Base-by-base conservation (phyloP, 1,139 yeast species). In the Yamadazyma sp. region DNA sequence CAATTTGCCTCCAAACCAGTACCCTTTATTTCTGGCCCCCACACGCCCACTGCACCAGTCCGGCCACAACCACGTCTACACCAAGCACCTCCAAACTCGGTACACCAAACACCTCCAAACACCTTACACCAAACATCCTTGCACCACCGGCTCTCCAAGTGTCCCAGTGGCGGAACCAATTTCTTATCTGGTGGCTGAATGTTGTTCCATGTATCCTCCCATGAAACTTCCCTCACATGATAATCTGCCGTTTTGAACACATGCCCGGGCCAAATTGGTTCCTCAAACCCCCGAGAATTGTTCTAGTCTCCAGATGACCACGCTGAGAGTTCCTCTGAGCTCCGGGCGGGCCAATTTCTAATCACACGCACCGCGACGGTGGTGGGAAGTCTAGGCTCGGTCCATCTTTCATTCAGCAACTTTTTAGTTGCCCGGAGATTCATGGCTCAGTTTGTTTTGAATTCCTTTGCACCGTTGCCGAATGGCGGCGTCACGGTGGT, bases 131-230 rank as follows among this genome's bases (percentile, higher is more conserved):
- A 7, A 24, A 24, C 27, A 24, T n/a, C 5, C 6, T 5, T n/a
- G 14, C n/a, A 24, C 6, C 27, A 20, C n/a, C n/a, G n/a, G n/a
- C n/a, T n/a, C n/a, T n/a, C n/a, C n/a, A n/a, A n/a, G n/a, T n/a
- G n/a, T n/a, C n/a, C n/a, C n/a, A n/a, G n/a, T n/a, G n/a, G n/a
- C n/a, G n/a, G n/a, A n/a, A n/a, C n/a, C n/a, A n/a, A n/a, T n/a
- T n/a, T n/a, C n/a, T n/a, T n/a, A n/a, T n/a, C n/a, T n/a, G n/a
- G n/a, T n/a, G 22, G 22, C 22, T 6, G 22, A 20, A 6, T 8
- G 8, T 32, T 32, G 4, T n/a, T 32, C 34, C 34, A 32, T 32
- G 20, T 22, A 32, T 32, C 34, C 34, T 12, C 22, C 27, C 34
- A 32, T 23, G 12, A 11, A 30, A 6, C 22, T 5, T 20, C 8